Percentiles rank a stretch among this genome's conserved stretches.
Evolutionary conservation across 495 filamentous ascomycete species (phyloP).

Genomic region (Letharia columbiana): DNA sequence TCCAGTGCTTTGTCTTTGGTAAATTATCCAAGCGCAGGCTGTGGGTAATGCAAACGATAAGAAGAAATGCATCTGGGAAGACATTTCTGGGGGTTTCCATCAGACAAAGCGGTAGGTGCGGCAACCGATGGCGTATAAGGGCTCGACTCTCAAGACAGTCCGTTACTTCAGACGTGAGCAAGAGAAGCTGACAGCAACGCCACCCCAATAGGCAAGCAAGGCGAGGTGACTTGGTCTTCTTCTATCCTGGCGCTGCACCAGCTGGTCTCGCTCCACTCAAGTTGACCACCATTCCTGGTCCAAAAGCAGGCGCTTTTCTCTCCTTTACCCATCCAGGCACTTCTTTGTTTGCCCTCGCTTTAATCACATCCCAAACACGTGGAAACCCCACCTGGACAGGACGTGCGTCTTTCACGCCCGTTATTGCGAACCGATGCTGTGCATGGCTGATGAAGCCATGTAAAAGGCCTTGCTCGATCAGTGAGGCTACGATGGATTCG

Average conservation of each 20-base stretch:
- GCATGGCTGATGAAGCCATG: constrained; percentile 77
- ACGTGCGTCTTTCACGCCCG: constrained; percentile 60
- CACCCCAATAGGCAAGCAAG: not conserved
- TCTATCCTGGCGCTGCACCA: constrained; percentile 29
- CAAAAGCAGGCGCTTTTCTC: constrained; percentile 24
- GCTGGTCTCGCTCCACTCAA: constrained; percentile 44
- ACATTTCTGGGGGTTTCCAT: not conserved
- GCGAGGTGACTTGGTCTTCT: not conserved
- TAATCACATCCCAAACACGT: constrained; percentile 51
- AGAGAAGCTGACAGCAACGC: not conserved
- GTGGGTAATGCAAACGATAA: not conserved
- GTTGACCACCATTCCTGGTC: constrained; percentile 43
- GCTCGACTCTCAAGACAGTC: not conserved
- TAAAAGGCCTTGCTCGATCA: constrained; percentile 76
- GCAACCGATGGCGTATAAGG: not conserved
- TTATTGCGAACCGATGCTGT: constrained; percentile 68
- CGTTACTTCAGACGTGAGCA: not conserved
- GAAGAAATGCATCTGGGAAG: not conserved
- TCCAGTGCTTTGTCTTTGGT: not conserved
- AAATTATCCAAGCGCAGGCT: not conserved
- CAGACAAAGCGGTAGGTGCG: not conserved
- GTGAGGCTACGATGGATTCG: constrained; percentile 67
- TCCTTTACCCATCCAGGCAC: constrained; percentile 52
- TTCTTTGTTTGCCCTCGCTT: constrained; percentile 34
- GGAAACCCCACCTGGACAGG: constrained; percentile 57